Conservation (phyloP, 306 rosid species). For the Rosa rugosa region DNA sequence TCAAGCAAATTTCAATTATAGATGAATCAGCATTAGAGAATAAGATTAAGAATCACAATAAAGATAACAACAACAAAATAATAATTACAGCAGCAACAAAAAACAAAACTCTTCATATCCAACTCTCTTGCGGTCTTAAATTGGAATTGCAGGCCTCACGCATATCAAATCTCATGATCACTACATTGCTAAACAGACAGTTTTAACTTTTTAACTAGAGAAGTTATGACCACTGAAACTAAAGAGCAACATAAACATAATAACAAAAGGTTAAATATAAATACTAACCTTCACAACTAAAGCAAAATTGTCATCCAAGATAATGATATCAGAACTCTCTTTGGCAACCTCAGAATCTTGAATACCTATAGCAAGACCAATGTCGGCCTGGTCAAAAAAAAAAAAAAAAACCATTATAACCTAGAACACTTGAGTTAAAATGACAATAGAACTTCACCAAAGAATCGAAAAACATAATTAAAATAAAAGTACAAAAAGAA, state of each 20-base stretch:
- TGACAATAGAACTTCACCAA: not conserved
- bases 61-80: not conserved
- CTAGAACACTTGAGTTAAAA: not conserved
- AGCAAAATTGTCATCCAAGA: constrained; percentile 90
- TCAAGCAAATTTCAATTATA: constrained; percentile 14
- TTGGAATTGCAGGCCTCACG: not conserved
- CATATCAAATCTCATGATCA: not conserved
- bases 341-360: constrained; percentile 90
- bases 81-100: not conserved
- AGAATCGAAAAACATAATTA: not conserved
- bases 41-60: not conserved
- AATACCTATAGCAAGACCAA: constrained; percentile 93
- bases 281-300: constrained; percentile 71
- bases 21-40: constrained; percentile 5
- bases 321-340: constrained; percentile 88
- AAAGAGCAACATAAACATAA: not conserved
- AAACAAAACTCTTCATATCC: not conserved
- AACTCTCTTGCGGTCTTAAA: not conserved
- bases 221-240: not conserved
- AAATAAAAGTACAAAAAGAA: not conserved
- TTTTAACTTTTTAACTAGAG: not conserved
- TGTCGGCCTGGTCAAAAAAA: constrained; percentile 61
- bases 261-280: not conserved
- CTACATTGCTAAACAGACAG: not conserved
- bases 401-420: not conserved